These are phyloP conservation scores for Pestalotiopsis sp. DNA, from an alignment of 2,329 filamentous ascomycete species.

Conservation along the genomic window DNA sequence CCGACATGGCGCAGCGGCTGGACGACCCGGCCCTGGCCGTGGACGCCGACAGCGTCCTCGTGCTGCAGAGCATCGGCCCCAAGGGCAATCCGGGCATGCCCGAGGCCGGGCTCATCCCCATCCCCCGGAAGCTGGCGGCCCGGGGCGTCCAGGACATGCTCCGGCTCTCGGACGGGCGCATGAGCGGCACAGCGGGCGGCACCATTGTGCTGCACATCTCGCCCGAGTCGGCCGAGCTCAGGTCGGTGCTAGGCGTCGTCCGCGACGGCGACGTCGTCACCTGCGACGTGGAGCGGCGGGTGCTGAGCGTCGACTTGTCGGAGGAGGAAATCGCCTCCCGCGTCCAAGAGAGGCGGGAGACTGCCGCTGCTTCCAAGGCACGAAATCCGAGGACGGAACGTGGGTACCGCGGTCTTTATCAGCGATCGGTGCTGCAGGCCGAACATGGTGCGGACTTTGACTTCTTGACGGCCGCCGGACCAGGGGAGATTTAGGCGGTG, in stretches of 20 bases:
- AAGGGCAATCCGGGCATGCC: slow-evolving; percentile 94
- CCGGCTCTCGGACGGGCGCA: slow-evolving; percentile 83
- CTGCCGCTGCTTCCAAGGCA: slow-evolving; percentile 29
- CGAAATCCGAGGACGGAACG: slow-evolving; percentile 24
- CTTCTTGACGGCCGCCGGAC: slow-evolving; percentile 43
- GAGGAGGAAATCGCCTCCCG: slow-evolving; percentile 65
- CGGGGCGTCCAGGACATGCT: slow-evolving; percentile 79
- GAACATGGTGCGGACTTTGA: slow-evolving; percentile 63
- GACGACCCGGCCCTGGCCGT: slow-evolving; percentile 66
- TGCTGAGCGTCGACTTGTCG: slow-evolving; percentile 60
- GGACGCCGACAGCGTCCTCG: slow-evolving; percentile 61
- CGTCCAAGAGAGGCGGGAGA: slow-evolving; percentile 45
- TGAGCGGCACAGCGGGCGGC: slow-evolving; percentile 83
- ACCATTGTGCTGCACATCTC: slow-evolving; percentile 89
- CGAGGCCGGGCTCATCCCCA: slow-evolving; percentile 68
- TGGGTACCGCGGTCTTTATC: slow-evolving; percentile 63
- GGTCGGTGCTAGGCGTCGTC: slow-evolving; percentile 78
- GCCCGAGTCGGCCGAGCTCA: slow-evolving; percentile 78
- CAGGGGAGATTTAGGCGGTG: background rate
- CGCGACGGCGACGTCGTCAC: slow-evolving; percentile 76
- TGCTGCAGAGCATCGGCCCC: slow-evolving; percentile 87
- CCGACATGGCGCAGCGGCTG: slow-evolving; percentile 70
- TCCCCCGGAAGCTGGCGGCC: slow-evolving; percentile 77
- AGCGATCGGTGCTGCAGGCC: slow-evolving; percentile 62
- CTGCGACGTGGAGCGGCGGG: slow-evolving; percentile 72